Conservation (phyloP, 2,329 filamentous ascomycete species). For the Cyanodermella asteris region DNA sequence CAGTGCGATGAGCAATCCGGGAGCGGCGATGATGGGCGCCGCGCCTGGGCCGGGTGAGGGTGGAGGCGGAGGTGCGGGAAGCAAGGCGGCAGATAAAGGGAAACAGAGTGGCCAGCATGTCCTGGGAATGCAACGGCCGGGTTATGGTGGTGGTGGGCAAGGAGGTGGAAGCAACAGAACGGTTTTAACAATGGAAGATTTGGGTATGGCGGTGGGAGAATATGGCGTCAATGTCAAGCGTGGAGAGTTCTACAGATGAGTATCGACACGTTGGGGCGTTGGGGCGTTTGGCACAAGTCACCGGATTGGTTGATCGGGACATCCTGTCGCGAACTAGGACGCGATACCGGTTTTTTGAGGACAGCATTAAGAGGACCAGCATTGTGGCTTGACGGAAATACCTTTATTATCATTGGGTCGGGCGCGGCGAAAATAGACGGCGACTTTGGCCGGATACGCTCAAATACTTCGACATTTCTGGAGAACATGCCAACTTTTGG, state of each 20-base stretch:
- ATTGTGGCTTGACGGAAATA: no score
- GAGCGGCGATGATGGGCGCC: constrained; percentile 35
- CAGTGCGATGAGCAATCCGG: constrained; percentile 76
- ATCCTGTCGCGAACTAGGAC: no score
- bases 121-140: constrained; percentile 53
- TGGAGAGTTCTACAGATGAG: constrained; percentile 81
- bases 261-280: constrained; percentile 18
- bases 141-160: constrained; percentile 71
- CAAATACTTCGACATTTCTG: no score
- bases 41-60: constrained; percentile 30
- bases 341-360: no score
- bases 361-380: no score
- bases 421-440: no score
- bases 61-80: constrained; percentile 30
- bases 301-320: no score
- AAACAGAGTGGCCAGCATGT: constrained; percentile 26
- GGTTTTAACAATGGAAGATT: constrained; percentile 92
- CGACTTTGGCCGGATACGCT: no score
- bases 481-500: no score
- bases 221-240: constrained; percentile 96
- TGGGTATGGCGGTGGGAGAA: constrained; percentile 94
- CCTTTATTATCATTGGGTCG: no score
- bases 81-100: constrained; percentile 14
- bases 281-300: no score
- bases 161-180: constrained; percentile 81